Conservation (phyloP, 805 yeast genomes). For the Kodamaea hsintzibuensis region DNA sequence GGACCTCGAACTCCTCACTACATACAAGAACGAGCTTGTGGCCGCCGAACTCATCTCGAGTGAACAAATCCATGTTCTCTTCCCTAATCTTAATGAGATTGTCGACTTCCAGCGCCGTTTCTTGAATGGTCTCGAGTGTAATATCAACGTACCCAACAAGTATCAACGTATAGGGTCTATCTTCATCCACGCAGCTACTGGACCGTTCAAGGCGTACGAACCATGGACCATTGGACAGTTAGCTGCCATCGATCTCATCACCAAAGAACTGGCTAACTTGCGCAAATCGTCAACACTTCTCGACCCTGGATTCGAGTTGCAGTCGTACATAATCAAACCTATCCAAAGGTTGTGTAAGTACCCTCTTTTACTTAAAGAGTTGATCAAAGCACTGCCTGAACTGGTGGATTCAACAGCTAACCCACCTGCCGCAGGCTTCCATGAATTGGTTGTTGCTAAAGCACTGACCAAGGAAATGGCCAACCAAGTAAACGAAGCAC, state of each 20-base stretch:
- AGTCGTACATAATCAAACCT: conserved; percentile 87
- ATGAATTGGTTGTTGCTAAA: conserved; percentile 70
- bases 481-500: conserved; percentile 86
- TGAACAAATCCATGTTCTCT: conserved; percentile 76
- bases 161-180: conserved; percentile 87
- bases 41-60: conserved; percentile 67
- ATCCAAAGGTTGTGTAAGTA: conserved; percentile 95
- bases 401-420: conserved; percentile 11
- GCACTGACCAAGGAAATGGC: conserved; percentile 83
- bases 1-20: conserved; percentile 75
- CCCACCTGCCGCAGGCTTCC: conserved; percentile 37
- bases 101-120: conserved; percentile 92
- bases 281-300: conserved; percentile 57
- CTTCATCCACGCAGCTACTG: conserved; percentile 75
- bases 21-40: conserved; percentile 67
- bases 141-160: conserved; percentile 69
- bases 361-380: conserved; percentile 77
- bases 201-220: conserved; percentile 85
- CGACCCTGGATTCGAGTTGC: conserved; percentile 86
- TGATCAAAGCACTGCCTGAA: conserved; percentile 63
- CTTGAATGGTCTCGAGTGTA: conserved; percentile 84
- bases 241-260: conserved; percentile 80
- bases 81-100: conserved; percentile 81
- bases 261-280: conserved; percentile 59
- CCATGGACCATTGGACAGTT: conserved; percentile 93